These are phyloP conservation scores for Blumeria graminis DNA, from an alignment of 2,329 filamentous ascomycete species.

Conservation along the genomic window DNA sequence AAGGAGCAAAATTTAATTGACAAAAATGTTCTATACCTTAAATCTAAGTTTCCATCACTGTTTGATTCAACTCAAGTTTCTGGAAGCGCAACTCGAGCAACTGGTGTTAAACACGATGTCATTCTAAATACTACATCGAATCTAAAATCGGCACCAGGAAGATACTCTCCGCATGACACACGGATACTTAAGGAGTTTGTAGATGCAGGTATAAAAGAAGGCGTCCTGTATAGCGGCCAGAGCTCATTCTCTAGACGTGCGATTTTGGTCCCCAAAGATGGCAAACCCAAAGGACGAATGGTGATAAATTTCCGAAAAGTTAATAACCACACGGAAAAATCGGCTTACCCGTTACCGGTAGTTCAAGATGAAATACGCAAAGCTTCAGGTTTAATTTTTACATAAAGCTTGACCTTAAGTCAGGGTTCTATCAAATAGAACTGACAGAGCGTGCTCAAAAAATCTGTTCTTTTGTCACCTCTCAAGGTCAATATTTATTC, in stretches of 20 bases:
- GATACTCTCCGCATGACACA: not conserved
- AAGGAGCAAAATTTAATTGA: not conserved
- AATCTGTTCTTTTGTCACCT: not conserved
- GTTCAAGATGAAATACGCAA: not conserved
- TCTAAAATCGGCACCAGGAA: not conserved
- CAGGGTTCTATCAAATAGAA: conserved; percentile 1
- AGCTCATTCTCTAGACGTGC: not conserved
- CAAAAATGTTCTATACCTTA: not conserved
- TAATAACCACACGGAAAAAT: not conserved
- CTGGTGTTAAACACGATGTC: not conserved
- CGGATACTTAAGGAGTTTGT: not conserved
- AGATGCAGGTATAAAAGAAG: not conserved
- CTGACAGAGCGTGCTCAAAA: not conserved
- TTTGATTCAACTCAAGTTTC: not conserved
- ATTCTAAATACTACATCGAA: not conserved
- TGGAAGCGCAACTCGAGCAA: not conserved
- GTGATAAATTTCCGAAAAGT: not conserved
- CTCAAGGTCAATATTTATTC: not conserved
- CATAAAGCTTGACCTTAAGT: conserved; percentile 1
- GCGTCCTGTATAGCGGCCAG: not conserved
- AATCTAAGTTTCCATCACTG: not conserved
- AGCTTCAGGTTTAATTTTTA: not conserved
- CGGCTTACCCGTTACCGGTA: not conserved
- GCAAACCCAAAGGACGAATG: not conserved
- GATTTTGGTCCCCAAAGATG: not conserved